Evolutionary conservation across 169 alveolate genomes (phyloP), one percentile per base, ranked within the genome.

Genomic region (Eimeria zaria): DNA sequence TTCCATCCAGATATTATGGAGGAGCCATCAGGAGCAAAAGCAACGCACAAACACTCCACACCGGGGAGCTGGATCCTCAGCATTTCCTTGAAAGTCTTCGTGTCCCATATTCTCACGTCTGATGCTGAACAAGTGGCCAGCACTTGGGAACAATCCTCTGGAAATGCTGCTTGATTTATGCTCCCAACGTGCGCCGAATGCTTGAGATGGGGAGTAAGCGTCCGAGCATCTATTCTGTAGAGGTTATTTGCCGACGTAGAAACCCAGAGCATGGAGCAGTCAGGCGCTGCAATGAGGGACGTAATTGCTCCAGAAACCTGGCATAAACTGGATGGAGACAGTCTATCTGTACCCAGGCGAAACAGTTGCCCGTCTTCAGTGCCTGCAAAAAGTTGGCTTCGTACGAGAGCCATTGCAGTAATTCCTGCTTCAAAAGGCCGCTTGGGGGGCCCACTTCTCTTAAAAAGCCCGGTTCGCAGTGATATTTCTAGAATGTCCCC

Each of bases 31-130:
- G 88, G 64, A 93, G 85, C 95, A 46, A 94, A 94, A 22, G 96
- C 97, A 71, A 98, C 95, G 33, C 98, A 94, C 97, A 94, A 95
- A 89, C 99, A 98, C 95, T 99, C 99, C 71, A 98, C 97, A 88
- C 98, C 98, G 20, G 99, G 99, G 8, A 99, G 99, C 83, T 98
- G 98, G 67, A 99, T 98, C 89, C 99, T 97, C 41, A 98, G 91
- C n/a, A 98, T 97, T 95, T 99, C 99, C 96, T 98, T 98, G 78
- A 98, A 95, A 58, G 85, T 62, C 97, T 97, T 97, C 51, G 98
- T 97, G 97, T 99, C 98, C 99, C 99, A 99, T 30, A 99, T 98
- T 83, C 99, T 98, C 67, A 99, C 98, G 95, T 99, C 99, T 90
- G 98, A 98, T 55, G 95, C 62, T 51, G 99, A 98, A 94, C 99